Evolutionary conservation across 352 stramenopile genomes (phyloP).

Genomic region (Phytophthora citricola): DNA sequence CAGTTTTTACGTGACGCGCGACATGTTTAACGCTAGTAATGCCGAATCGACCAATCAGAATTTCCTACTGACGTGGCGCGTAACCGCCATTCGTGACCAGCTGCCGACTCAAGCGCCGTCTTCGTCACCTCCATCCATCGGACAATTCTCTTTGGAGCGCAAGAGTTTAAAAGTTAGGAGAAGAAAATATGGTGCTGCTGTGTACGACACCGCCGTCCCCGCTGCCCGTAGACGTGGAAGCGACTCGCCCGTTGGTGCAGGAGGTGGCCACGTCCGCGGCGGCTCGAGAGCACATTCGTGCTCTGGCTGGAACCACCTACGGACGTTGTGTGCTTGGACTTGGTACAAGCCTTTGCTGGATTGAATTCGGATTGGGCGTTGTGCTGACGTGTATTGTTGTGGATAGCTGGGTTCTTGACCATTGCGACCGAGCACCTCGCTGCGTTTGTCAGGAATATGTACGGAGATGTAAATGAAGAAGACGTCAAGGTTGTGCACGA

Average conservation of each 20-base stretch:
- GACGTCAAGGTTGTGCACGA: constrained; percentile 50
- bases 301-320: constrained; percentile 47
- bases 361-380: background rate
- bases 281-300: constrained; percentile 36
- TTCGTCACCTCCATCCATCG: constrained; percentile 29
- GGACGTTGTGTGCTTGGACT: constrained; percentile 81
- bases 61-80: constrained; percentile 34
- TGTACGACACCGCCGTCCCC: constrained; percentile 33
- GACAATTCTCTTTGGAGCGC: constrained; percentile 3
- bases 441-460: constrained; percentile 43
- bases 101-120: constrained; percentile 11
- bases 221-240: constrained; percentile 40
- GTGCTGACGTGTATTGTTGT: constrained; percentile 11
- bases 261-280: constrained; percentile 31
- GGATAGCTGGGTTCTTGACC: constrained; percentile 73
- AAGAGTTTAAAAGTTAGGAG: constrained; percentile 5
- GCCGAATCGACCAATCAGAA: constrained; percentile 31
- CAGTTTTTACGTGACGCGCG: constrained; percentile 15
- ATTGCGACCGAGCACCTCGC: constrained; percentile 53
- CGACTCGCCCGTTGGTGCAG: constrained; percentile 34
- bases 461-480: constrained; percentile 29
- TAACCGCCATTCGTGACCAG: constrained; percentile 39
- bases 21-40: constrained; percentile 32
- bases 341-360: constrained; percentile 33
- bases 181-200: constrained; percentile 40